Evolutionary conservation across 106 monocot species (phyloP).

Genomic region (Cymbidium sinense): DNA sequence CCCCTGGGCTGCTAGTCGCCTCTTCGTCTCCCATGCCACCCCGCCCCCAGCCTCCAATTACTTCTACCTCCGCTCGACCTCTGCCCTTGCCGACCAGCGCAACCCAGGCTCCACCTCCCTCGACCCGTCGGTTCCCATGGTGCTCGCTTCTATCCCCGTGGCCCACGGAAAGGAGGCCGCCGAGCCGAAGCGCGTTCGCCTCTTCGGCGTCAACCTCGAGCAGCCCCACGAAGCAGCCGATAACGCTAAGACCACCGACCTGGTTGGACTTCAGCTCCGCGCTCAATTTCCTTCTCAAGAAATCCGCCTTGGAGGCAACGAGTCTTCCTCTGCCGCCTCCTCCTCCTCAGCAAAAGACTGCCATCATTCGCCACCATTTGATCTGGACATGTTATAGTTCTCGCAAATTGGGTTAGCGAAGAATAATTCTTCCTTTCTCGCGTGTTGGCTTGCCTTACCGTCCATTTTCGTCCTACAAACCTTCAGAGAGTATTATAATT

Average conservation of each 20-base stretch:
- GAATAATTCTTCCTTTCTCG: background rate
- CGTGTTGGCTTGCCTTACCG: background rate
- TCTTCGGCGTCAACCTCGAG: conserved; percentile 23
- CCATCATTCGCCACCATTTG: background rate
- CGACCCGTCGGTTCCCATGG: background rate
- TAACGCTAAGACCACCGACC: background rate
- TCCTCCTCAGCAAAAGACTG: background rate
- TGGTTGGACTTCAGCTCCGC: background rate
- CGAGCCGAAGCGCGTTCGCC: conserved; percentile 8
- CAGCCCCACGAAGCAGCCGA: background rate
- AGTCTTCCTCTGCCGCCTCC: background rate
- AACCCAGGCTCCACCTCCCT: background rate
- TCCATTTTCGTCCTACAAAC: background rate
- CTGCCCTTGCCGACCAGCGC: background rate
- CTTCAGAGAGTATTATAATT: background rate
- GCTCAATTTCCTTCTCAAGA: background rate
- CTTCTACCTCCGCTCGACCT: background rate
- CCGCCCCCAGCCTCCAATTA: background rate
- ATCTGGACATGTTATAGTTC: background rate
- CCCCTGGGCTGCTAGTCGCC: background rate
- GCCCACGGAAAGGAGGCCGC: background rate
- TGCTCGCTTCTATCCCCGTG: conserved; percentile 9
- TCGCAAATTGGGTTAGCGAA: background rate
- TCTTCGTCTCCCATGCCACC: background rate
- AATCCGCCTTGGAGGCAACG: background rate